Evolutionary conservation across 2,329 filamentous ascomycete genomes (phyloP), one percentile per base, ranked within the genome.

Genomic region (Drechslerella dactyloides): DNA sequence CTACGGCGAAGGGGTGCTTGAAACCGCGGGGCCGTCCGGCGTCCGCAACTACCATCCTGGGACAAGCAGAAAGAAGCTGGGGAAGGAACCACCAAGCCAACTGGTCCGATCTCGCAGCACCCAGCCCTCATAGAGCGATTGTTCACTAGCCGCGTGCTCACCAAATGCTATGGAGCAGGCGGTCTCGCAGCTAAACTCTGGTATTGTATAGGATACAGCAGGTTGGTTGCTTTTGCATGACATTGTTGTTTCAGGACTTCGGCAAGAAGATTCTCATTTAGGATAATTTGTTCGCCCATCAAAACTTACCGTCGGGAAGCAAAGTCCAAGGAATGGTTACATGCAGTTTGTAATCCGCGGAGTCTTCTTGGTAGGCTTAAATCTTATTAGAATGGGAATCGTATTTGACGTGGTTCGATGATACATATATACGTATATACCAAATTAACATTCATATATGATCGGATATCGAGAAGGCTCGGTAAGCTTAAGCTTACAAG

Each of bases 181-280:
- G 42, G 42, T n/a, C 27, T 33, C 27, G 27, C 27, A 33, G 27
- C 27, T 33, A 4, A 33, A 3, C 8, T 50, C 7, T 15, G n/a
- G 17, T 13, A 52, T 51, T 23, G 13, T 51, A n/a, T n/a, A 27
- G 46, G 27, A 23, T 53, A 30, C 2, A 27, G 19, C n/a, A 11
- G 48, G n/a, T 15, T 37, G n/a, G 8, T 13, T 40, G 7, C 37
- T 21, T 15, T 55, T 17, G 59, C 59, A 62, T 60, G 54, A 62
- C 54, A 35, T 17, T 27, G 17, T 61, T 37, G 50, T 62, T 62
- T 46, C 50, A 23, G 21, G 4, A 35, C 19, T 54, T 62, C 59
- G 53, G 48, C 53, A 46, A 62, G n/a, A 51, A 54, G 23, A n/a
- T 62, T 54, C 59, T 62, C 11, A 21, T 62, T 62, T 53, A 15